Percentiles rank a stretch among this genome's conserved stretches.
phyloP scores from a whole-genome alignment of 495 filamentous ascomycete species.

The Aspergillus haitiensis region DNA sequence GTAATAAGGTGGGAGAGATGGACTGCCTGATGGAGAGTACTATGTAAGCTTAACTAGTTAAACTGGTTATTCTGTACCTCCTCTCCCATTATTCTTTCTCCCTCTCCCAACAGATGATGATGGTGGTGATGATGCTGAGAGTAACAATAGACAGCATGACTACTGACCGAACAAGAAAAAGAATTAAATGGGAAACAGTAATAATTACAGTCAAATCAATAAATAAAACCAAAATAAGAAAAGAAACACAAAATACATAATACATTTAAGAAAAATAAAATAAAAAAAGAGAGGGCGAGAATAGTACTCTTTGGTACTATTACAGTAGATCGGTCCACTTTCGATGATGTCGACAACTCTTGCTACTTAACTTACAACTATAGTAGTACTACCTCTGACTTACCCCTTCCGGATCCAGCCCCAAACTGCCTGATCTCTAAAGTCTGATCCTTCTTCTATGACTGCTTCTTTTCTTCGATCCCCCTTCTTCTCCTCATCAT shows the following conservation, averaged over 20 bases:
- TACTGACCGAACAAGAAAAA: not conserved
- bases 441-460: conserved; percentile 4
- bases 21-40: not conserved
- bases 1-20: not conserved
- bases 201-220: not conserved
- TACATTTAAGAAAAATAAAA: not conserved
- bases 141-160: not conserved
- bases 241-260: not conserved
- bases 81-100: not conserved
- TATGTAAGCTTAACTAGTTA: not conserved
- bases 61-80: not conserved
- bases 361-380: not conserved
- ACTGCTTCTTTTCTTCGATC: not conserved
- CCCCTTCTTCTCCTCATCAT: conserved; percentile 5
- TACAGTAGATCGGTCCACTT: not conserved
- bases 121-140: conserved; percentile 15
- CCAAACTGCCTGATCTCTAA: conserved; percentile 1
- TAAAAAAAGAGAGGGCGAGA: not conserved
- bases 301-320: not conserved
- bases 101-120: not conserved
- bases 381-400: not conserved
- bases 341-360: conserved; percentile 9
- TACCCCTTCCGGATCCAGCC: conserved; percentile 18
- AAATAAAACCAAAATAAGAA: conserved; percentile 2
- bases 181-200: not conserved